phyloP scores from a whole-genome alignment of 768 basidiomycete genomes.

The Podaxis sp. region DNA sequence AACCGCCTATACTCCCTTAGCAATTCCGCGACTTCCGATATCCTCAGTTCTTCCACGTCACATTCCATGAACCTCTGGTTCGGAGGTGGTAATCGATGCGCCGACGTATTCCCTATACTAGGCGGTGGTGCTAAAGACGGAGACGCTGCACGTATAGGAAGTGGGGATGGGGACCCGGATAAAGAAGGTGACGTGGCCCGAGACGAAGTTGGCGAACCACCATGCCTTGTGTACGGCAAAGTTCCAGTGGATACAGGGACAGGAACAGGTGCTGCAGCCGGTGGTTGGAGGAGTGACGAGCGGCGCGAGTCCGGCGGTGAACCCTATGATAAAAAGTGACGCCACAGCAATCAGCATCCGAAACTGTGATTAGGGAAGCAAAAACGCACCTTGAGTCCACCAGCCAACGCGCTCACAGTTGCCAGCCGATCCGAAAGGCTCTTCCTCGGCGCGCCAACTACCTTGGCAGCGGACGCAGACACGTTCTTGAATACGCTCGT shows the following conservation, averaged over 20 bases:
- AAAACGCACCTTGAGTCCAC: conserved; percentile 39
- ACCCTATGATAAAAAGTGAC: conserved; percentile 7
- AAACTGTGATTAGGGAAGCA: conserved; percentile 14
- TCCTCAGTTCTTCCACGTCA: conserved; percentile 69
- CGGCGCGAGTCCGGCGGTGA: conserved; percentile 40
- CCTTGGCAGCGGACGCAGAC: not conserved
- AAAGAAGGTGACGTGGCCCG: conserved; percentile 15
- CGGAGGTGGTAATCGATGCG: conserved; percentile 50
- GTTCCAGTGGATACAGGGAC: not conserved
- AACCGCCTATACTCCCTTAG: conserved; percentile 80
- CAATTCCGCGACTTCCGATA: conserved; percentile 81
- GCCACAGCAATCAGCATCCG: not conserved
- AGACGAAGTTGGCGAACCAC: conserved; percentile 19
- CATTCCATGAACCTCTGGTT: conserved; percentile 72
- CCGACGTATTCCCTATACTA: not conserved
- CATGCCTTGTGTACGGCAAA: not conserved
- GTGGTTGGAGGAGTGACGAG: conserved; percentile 36
- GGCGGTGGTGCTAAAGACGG: conserved; percentile 34
- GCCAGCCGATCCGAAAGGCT: conserved; percentile 84
- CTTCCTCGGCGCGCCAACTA: conserved; percentile 42
- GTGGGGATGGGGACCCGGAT: conserved; percentile 23
- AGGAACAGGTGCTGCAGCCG: conserved; percentile 13
- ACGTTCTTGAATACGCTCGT: not conserved
- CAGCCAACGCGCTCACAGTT: conserved; percentile 62
- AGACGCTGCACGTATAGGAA: conserved; percentile 26